A percentile compares a stretch with the other conserved stretches of the same genome.
Conservation (phyloP, 2,329 filamentous ascomycete species). For the Fusarium camptoceras region DNA sequence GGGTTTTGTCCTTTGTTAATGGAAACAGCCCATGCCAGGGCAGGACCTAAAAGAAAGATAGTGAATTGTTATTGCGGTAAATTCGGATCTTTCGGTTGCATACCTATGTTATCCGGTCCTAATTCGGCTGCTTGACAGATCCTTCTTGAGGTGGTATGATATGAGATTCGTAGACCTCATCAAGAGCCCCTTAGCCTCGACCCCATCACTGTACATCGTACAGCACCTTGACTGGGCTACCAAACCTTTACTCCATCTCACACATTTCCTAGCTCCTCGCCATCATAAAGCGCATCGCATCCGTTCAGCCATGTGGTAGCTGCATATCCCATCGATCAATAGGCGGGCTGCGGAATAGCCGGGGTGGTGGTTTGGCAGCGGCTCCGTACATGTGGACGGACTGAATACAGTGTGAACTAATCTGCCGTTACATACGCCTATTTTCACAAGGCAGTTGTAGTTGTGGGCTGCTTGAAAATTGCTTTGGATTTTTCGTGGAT, state of each 20-base stretch:
- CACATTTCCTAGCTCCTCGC: conserved; percentile 25
- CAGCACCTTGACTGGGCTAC: neutral
- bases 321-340: conserved; percentile 23
- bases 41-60: conserved; percentile 2
- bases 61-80: conserved; percentile 24
- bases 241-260: conserved; percentile 18
- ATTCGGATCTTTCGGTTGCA: conserved; percentile 27
- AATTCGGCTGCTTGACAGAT: conserved; percentile 34
- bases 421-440: conserved; percentile 24
- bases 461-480: neutral
- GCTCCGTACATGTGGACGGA: conserved; percentile 41
- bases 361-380: conserved; percentile 39
- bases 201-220: neutral
- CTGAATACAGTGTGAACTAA: conserved; percentile 16
- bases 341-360: conserved; percentile 36
- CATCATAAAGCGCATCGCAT: conserved; percentile 18
- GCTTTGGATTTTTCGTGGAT: neutral
- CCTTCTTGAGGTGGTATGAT: conserved; percentile 19
- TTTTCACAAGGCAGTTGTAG: conserved; percentile 8
- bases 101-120: conserved; percentile 30
- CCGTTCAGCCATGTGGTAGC: conserved; percentile 39
- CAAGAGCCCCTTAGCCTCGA: conserved; percentile 16
- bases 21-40: conserved; percentile 27
- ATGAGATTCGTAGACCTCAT: conserved; percentile 29
- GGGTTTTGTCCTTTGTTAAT: conserved; percentile 25